phyloP scores from a whole-genome alignment of 1,139 yeast species.

The Yamadazyma kanchanaburiensis region DNA sequence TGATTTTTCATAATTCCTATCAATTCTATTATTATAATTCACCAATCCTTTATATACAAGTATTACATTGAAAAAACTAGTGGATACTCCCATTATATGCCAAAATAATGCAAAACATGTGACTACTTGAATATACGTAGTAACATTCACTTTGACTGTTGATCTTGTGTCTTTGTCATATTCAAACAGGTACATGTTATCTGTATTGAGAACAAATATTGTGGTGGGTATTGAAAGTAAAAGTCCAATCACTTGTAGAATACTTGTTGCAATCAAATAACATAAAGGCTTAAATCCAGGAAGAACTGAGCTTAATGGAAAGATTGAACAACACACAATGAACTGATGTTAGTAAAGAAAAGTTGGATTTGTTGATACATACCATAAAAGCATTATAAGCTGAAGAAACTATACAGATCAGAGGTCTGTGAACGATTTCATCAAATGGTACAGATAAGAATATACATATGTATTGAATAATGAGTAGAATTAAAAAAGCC shows the following conservation, averaged over 20 bases:
- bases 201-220: constrained; percentile 17
- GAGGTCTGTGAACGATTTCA: constrained; percentile 39
- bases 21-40: not conserved
- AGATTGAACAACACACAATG: constrained; percentile 16
- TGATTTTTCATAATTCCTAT: not conserved
- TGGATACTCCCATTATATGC: constrained; percentile 12
- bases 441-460: constrained; percentile 44
- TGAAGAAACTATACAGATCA: constrained; percentile 22
- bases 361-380: constrained; percentile 11
- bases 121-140: constrained; percentile 17
- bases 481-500: constrained; percentile 26
- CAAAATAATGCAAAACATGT: constrained; percentile 12
- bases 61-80: not conserved
- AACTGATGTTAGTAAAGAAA: constrained; percentile 19
- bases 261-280: not conserved
- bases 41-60: not conserved
- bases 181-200: constrained; percentile 25
- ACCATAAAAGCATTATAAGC: constrained; percentile 28
- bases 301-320: constrained; percentile 12
- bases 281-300: constrained; percentile 6
- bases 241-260: constrained; percentile 17
- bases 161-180: constrained; percentile 13
- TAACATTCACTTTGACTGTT: constrained; percentile 21
- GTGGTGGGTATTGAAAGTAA: constrained; percentile 17
- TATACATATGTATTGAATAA: constrained; percentile 35